Evolutionary conservation across 2,329 filamentous ascomycete genomes (phyloP), one percentile per base, ranked within the genome.

Genomic region (Alternaria gansuensis): DNA sequence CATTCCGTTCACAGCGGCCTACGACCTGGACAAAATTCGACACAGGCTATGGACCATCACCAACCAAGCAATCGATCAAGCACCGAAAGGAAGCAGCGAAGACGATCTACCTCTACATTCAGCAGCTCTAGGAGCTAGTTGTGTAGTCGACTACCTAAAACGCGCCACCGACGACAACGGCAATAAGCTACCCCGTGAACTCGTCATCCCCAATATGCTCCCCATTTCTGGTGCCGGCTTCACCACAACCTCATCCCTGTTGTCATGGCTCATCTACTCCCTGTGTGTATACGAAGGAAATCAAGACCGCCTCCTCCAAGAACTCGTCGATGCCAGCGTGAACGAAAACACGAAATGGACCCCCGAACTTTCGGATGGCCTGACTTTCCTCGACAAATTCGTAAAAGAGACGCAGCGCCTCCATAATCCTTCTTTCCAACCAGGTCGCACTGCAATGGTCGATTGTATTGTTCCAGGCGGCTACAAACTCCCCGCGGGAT

Each of bases 381-480:
- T 69, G 11, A 49, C 56, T 0, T 68, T 64, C 55, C 65, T 68
- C 9, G 64, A 68, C 41, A 57, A 59, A 2, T 69, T 68, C 26
- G 63, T 69, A 59, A 69, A 69, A 34, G 67, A 69, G n/a, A 68
- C 63, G 6, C 67, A 68, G 28, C 65, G 67, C 8, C 51, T 64
- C 0, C 64, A 69, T 51, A 68, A 65, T 43, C 65, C 67, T 4
- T 66, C 65, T 3, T 69, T 69, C 53, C 63, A 65, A 56, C 84
- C 87, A 0, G 86, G 79, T 1, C 84, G 87, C 29, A 88, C 83
- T 1, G 77, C 86, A 2, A 83, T 82, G 59, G 75, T 75, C 3
- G 86, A 88, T 67, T 73, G 86, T 55, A 79, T 88, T 26, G 74
- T 88, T 0, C 86, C 87, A 0, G 86, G 86, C 0, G 86, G 85